phyloP scores from a whole-genome alignment of 2,329 filamentous ascomycete genomes.

The Ascosphaera acerosa region DNA sequence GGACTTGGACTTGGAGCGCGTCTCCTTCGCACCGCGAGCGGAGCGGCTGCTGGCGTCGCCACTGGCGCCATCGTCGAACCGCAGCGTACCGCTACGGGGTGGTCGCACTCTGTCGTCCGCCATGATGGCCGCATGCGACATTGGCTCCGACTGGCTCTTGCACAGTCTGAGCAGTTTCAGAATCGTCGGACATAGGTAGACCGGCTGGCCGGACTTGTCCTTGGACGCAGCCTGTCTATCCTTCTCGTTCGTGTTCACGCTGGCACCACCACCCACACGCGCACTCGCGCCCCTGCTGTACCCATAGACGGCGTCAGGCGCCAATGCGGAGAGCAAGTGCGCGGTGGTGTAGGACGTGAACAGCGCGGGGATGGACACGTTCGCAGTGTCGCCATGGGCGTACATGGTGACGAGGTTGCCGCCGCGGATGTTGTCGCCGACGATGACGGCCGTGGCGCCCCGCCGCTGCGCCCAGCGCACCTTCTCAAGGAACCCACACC shows the following conservation, averaged over 20 bases:
- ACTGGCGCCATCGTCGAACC: no score
- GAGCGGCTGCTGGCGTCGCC: no score
- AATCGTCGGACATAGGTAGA: no score
- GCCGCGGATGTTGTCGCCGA: conserved; percentile 77
- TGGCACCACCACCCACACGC: conserved; percentile 31
- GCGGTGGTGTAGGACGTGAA: conserved; percentile 92
- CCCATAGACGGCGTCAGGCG: conserved; percentile 26
- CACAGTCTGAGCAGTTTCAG: no score
- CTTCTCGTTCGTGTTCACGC: conserved; percentile 27
- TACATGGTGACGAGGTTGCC: conserved; percentile 92
- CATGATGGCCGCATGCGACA: no score
- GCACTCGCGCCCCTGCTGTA: no score
- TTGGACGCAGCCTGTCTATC: conserved; percentile 7
- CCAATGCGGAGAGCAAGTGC: conserved; percentile 63
- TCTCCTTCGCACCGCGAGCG: no score
- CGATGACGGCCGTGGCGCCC: conserved; percentile 70
- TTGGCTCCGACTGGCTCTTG: no score
- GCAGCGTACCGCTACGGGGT: no score
- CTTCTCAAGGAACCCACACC: conserved; percentile 91
- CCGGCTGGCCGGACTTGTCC: conserved; percentile 7
- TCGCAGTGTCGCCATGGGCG: conserved; percentile 85
- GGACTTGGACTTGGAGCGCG: no score
- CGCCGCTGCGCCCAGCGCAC: conserved; percentile 89
- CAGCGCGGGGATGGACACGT: conserved; percentile 76
- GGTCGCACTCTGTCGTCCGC: no score